Base-by-base conservation (phyloP, 306 rosid species). In the Ormosia emarginata region DNA sequence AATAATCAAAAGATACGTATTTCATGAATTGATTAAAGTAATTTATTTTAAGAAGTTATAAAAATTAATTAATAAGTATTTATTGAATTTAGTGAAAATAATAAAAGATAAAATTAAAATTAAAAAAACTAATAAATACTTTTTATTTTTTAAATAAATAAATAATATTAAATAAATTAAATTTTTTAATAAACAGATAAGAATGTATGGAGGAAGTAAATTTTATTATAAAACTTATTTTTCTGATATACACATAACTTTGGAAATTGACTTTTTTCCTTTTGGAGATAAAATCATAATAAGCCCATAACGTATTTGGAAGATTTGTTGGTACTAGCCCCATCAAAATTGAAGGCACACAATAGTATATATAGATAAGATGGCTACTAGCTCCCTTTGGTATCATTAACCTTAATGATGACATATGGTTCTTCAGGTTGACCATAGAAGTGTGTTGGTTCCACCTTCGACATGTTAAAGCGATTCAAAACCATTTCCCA, bases 391-490 rank as follows among this genome's bases (percentile, higher is more conserved):
- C 84, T 75, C 62, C 41, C 57, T 24, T 33, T 8, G 15, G 63
- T 74, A 50, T 34, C 76, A 75, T 68, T 61, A 62, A 75, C 41
- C 47, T 40, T 63, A 43, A 66, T 72, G 50, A 78, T 67, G 58
- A 72, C 69, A 65, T 14, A 76, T 30, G 33, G 44, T 67, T 73
- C 65, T 15, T 71, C 15, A 63, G 37, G 14, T 15, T 9, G 52
- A 39, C 24, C 50, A 61, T 15, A 34, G 8, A 50, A 18, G 79
- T 68, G 85, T 56, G 53, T 59, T 61, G 46, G 82, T 59, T 75
- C 58, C 79, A 69, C 84, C 85, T 77, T 85, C 58, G 52, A 71
- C 15, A 30, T 80, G 67, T 67, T 44, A 79, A 84, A 78, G 85
- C 46, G 33, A 83, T 67, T 59, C 75, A 4, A 41, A 81, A 62